A percentile compares a stretch with the other conserved stretches of the same genome.
phyloP scores from a whole-genome alignment of 306 rosid genomes.

The Sechiopsis laciniata region DNA sequence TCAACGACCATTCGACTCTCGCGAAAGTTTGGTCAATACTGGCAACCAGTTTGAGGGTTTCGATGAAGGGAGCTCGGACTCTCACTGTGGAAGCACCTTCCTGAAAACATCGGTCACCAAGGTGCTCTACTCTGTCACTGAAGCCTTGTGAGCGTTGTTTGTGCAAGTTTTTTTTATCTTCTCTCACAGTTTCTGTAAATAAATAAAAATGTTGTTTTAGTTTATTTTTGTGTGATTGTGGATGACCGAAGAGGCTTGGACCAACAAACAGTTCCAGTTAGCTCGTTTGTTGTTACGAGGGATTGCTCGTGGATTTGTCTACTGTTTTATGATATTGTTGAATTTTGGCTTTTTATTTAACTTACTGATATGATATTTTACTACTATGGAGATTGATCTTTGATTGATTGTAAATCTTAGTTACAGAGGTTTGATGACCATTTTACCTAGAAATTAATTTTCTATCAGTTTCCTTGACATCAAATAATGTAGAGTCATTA shows the following conservation, averaged over 20 bases:
- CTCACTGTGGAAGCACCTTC: constrained; percentile 49
- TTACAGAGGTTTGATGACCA: too few relatives aligned
- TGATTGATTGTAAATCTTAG: too few relatives aligned
- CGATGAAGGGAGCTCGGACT: constrained; percentile 40
- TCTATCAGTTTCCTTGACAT: too few relatives aligned
- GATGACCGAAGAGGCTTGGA: neutral
- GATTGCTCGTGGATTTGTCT: neutral
- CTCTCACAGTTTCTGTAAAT: constrained; percentile 26
- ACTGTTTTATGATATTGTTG: neutral
- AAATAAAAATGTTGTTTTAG: constrained; percentile 29
- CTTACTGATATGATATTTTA: neutral
- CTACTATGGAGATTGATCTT: too few relatives aligned
- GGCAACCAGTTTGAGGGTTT: constrained; percentile 32
- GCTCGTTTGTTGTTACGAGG: neutral
- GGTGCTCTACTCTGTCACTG: constrained; percentile 58
- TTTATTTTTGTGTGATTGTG: neutral
- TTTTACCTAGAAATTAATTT: too few relatives aligned
- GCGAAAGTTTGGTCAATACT: constrained; percentile 16
- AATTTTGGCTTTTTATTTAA: neutral
- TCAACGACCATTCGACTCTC: constrained; percentile 24
- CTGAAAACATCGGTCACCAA: constrained; percentile 40
- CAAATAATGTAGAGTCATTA: too few relatives aligned
- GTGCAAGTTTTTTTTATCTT: constrained; percentile 17
- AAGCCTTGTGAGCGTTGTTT: constrained; percentile 44
- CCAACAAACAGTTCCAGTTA: neutral